Percentiles rank a stretch among this genome's conserved stretches.
Evolutionary conservation across 345 rosid genomes (phyloP).

Genomic region (Eucalyptus pauciflora): DNA sequence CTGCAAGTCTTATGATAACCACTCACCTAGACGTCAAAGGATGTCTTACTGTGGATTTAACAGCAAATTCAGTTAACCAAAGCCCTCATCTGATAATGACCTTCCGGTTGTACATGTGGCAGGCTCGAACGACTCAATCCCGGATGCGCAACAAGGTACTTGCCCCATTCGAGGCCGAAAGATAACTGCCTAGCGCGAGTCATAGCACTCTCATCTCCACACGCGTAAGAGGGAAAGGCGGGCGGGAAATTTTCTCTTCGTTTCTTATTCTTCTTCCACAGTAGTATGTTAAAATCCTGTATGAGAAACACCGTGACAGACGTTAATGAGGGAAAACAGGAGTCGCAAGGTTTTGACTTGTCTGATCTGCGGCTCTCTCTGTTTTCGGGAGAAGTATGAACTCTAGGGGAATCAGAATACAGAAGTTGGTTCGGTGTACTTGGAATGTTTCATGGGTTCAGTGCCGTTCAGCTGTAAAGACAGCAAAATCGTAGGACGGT

Average conservation of each 20-base stretch:
- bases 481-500: background rate
- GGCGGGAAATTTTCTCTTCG: background rate
- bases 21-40: background rate
- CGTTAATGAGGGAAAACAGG: background rate
- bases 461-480: background rate
- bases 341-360: background rate
- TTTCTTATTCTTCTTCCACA: background rate
- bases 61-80: background rate
- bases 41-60: background rate
- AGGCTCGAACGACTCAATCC: slow-evolving; percentile 41
- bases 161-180: slow-evolving; percentile 53
- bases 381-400: background rate
- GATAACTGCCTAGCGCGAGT: slow-evolving; percentile 53
- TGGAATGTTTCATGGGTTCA: background rate
- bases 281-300: background rate
- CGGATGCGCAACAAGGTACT: slow-evolving; percentile 1
- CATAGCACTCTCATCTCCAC: background rate
- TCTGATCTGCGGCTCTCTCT: background rate
- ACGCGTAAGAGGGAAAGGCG: background rate
- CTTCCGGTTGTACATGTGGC: background rate
- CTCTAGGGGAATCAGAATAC: background rate
- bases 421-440: background rate
- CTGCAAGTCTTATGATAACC: background rate
- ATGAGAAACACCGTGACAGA: background rate
- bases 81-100: background rate